Base-by-base conservation (phyloP, 129 eudicot species). In the Flaveria linearis region DNA sequence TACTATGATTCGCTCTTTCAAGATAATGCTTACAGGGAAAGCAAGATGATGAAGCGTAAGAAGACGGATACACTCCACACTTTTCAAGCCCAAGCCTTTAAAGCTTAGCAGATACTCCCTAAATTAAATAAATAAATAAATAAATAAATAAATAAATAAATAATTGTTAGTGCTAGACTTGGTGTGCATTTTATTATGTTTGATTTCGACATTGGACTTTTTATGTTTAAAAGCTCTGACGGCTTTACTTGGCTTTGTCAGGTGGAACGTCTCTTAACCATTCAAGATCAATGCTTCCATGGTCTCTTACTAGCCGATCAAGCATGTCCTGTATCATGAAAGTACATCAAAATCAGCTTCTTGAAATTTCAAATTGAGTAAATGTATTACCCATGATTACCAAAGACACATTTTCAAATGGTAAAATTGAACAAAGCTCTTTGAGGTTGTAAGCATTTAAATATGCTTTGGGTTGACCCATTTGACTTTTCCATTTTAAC, bases 191-290 rank as follows among this genome's bases (percentile, higher is more conserved):
- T 55, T 57, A 45, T 23, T 49, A 73, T 43, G 68, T 8, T 52
- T 51, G 43, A 53, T 20, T 64, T 71, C 57, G 50, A 62, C 61
- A 20, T 43, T 14, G 62, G 43, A 67, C 33, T 50, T 22, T 4
- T 64, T 7, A 17, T 52, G 73, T 69, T 22, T 1, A 55, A 30
- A 30, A 55, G 41, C 13, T 71, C 26, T n/a, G 46, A 67, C 47
- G 55, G 39, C 70, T 91, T 87, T 85, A 95, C 99, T 95, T 95
- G 75, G 99, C 97, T 83, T 89, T 86, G 84, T 91, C 99, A 3
- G 99, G 99, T 28, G 97, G 97, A 69, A 95, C 91, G 69, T 95
- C 97, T 78, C 99, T 85, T 74, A 95, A 81, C 99, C 99, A 95
- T 84, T 95, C 99, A 73, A 95, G 88, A 75, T 95, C 91, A 74